phyloP scores from a whole-genome alignment of 2,329 filamentous ascomycete species.

The Colletotrichum coccodes region DNA sequence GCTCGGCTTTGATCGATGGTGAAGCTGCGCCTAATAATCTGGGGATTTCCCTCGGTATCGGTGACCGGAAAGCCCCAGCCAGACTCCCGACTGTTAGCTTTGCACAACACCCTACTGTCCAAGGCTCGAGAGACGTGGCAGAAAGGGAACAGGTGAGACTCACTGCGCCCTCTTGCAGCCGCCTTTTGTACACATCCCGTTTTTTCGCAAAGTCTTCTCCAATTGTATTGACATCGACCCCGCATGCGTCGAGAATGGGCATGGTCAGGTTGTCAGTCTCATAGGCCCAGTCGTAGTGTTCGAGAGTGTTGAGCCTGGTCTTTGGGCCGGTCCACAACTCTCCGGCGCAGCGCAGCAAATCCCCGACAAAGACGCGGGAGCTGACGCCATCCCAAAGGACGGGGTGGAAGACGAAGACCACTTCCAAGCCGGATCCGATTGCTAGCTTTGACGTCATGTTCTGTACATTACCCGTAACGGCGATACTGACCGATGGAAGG shows the following conservation, averaged over 20 bases:
- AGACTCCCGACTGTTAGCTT: neutral
- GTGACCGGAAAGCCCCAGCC: neutral
- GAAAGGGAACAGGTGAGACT: neutral
- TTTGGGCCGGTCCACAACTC: neutral
- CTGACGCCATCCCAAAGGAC: neutral
- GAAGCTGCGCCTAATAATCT: neutral
- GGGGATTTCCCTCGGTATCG: neutral
- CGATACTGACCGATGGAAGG: neutral
- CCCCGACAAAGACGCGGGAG: neutral
- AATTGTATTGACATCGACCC: neutral
- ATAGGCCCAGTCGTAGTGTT: neutral
- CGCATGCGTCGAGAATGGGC: neutral
- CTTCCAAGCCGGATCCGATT: neutral
- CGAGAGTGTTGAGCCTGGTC: neutral
- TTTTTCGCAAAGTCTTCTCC: neutral
- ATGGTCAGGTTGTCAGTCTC: neutral
- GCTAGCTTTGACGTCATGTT: neutral
- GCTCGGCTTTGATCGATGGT: neutral
- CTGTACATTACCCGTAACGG: neutral
- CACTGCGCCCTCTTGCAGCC: neutral
- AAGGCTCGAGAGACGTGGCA: too few relatives aligned
- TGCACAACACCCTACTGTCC: too few relatives aligned
- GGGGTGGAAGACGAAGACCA: neutral
- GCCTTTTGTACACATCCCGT: neutral
- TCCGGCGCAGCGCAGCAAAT: neutral